These are phyloP conservation scores for Streptanthus diversifolius DNA, from an alignment of 345 rosid species.

Conservation along the genomic window DNA sequence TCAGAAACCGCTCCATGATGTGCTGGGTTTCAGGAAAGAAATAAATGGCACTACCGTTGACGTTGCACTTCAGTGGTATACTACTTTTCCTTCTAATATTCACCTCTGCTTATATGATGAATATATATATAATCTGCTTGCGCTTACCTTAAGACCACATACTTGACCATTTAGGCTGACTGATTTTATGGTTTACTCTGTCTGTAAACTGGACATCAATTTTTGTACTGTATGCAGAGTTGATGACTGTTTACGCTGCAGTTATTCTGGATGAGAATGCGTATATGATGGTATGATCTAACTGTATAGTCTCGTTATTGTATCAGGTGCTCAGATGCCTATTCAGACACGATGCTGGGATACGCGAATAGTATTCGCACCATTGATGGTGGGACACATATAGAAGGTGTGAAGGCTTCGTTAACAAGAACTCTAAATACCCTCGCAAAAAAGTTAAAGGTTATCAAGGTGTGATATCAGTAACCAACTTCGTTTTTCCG, in stretches of 20 bases:
- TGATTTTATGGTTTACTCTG: not conserved
- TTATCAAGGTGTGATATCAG: slow-evolving; percentile 58
- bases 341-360: slow-evolving; percentile 88
- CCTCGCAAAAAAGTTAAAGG: slow-evolving; percentile 83
- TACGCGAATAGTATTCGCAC: slow-evolving; percentile 95
- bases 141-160: not conserved
- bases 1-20: slow-evolving; percentile 83
- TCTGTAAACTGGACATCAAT: not conserved
- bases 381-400: slow-evolving; percentile 94
- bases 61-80: slow-evolving; percentile 88
- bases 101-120: not conserved
- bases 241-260: slow-evolving; percentile 3
- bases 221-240: not conserved
- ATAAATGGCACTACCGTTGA: slow-evolving; percentile 61
- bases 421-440: slow-evolving; percentile 81
- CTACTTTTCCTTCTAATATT: slow-evolving; percentile 1
- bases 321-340: slow-evolving; percentile 90
- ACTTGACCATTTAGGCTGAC: not conserved
- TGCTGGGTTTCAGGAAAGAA: slow-evolving; percentile 69
- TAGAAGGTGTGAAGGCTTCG: slow-evolving; percentile 90
- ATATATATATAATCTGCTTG: not conserved
- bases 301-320: not conserved
- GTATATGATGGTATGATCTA: not conserved
- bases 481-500: not conserved
- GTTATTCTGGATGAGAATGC: not conserved